Evolutionary conservation across 805 yeast species (phyloP).

Genomic region (Spathaspora hagerdaliae): DNA sequence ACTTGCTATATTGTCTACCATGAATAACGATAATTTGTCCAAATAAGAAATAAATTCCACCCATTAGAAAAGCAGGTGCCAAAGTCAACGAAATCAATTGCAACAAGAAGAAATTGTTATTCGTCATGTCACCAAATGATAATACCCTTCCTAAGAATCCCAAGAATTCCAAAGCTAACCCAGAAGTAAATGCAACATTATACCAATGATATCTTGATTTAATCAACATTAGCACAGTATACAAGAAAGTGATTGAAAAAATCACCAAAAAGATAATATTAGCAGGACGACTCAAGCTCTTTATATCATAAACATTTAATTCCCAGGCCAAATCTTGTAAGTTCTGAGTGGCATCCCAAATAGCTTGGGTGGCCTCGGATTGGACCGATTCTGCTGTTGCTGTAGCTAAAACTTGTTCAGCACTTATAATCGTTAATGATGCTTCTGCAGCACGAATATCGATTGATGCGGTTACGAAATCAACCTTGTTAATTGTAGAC

Average conservation of each 20-base stretch:
- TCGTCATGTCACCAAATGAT: conserved; percentile 19
- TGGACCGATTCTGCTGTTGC: conserved; percentile 24
- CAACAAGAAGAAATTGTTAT: conserved; percentile 18
- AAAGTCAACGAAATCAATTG: conserved; percentile 31
- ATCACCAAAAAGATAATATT: conserved; percentile 25
- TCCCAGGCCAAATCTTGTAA: conserved; percentile 22
- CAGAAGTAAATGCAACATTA: conserved; percentile 30
- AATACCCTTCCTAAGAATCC: conserved; percentile 36
- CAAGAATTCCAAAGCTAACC: conserved; percentile 25
- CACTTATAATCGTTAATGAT: conserved; percentile 26
- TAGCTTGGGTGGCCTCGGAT: conserved; percentile 27
- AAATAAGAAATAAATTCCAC: conserved; percentile 33
- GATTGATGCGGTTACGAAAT: conserved; percentile 16
- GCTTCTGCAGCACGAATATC: conserved; percentile 30
- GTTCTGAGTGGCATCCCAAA: conserved; percentile 26
- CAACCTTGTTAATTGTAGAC: conserved; percentile 6
- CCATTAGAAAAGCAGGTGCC: conserved; percentile 40
- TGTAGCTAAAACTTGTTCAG: conserved; percentile 30
- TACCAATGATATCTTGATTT: conserved; percentile 34
- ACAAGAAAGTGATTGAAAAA: conserved; percentile 19
- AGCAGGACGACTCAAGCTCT: conserved; percentile 21
- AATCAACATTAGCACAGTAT: conserved; percentile 17
- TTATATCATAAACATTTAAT: conserved; percentile 28
- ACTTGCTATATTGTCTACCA: conserved; percentile 30
- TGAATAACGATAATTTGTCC: conserved; percentile 33